Evolutionary conservation across 768 basidiomycete genomes (phyloP).

Genomic region (Podaxis rugospora): DNA sequence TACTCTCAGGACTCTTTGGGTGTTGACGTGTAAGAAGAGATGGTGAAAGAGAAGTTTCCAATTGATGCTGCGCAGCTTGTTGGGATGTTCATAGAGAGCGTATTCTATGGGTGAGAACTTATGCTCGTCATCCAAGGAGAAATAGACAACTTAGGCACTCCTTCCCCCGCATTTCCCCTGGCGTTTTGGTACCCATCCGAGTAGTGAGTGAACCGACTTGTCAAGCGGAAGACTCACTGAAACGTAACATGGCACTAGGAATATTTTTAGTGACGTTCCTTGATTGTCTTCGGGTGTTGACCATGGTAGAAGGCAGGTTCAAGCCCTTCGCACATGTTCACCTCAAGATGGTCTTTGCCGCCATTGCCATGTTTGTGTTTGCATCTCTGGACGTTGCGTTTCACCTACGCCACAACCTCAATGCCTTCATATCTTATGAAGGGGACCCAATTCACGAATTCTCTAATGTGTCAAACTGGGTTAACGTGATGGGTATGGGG

Average conservation of each 20-base stretch:
- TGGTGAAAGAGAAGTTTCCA: conserved; percentile 22
- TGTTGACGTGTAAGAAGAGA: not conserved
- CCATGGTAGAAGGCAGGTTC: conserved; percentile 25
- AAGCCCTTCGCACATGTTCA: conserved; percentile 23
- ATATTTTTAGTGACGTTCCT: conserved; percentile 35
- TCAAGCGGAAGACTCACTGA: not conserved
- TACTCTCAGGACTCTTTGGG: not conserved
- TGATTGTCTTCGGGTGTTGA: conserved; percentile 29
- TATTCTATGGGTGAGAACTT: conserved; percentile 29
- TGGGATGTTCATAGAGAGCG: conserved; percentile 35
- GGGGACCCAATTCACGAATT: conserved; percentile 31
- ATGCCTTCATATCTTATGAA: conserved; percentile 32
- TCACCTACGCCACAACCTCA: conserved; percentile 36
- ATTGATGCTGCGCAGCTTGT: conserved; percentile 35
- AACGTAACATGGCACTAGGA: conserved; percentile 17
- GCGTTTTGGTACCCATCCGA: not conserved
- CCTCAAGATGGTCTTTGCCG: conserved; percentile 32
- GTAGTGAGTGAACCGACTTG: not conserved
- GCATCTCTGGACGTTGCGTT: conserved; percentile 40
- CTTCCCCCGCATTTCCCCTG: not conserved
- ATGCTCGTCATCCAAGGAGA: not conserved
- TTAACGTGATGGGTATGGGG: conserved; percentile 38
- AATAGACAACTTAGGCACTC: not conserved
- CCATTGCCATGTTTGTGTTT: conserved; percentile 35
- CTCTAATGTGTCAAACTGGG: conserved; percentile 30